Percentiles rank a stretch among this genome's conserved stretches.
phyloP scores from a whole-genome alignment of 140 eudicot genomes.

The Bidens hawaiensis region DNA sequence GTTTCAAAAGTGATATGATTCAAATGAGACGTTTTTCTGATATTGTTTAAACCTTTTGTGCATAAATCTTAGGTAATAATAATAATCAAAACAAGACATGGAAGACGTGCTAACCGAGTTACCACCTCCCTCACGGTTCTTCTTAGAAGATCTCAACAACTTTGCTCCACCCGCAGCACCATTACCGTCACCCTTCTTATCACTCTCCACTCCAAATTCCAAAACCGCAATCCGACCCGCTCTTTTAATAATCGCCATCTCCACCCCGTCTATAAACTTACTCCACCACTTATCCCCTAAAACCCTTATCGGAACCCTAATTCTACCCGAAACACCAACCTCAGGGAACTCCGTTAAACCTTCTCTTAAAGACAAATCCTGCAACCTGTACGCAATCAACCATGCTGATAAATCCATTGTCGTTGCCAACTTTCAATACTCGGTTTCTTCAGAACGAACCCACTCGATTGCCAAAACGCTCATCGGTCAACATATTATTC shows the following conservation, averaged over 20 bases:
- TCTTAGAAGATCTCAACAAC: slow-evolving; percentile 85
- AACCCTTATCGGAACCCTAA: slow-evolving; percentile 63
- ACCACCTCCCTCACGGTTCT: slow-evolving; percentile 97
- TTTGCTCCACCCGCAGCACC: slow-evolving; percentile 76
- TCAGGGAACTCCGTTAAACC: slow-evolving; percentile 68
- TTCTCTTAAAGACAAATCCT: slow-evolving; percentile 69
- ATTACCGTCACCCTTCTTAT: slow-evolving; percentile 69
- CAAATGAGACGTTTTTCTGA: slow-evolving; percentile 3
- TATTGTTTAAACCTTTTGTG: not conserved
- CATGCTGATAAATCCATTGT: slow-evolving; percentile 39
- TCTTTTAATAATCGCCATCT: slow-evolving; percentile 72
- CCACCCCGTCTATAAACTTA: slow-evolving; percentile 66
- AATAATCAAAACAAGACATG: slow-evolving; percentile 37
- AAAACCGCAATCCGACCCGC: slow-evolving; percentile 52
- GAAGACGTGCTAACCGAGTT: slow-evolving; percentile 90
- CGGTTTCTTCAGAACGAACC: slow-evolving; percentile 66
- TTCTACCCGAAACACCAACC: slow-evolving; percentile 75
- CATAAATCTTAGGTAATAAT: slow-evolving; percentile 12
- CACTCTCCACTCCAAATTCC: slow-evolving; percentile 47
- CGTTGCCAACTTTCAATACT: slow-evolving; percentile 60
- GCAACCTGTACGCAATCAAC: slow-evolving; percentile 67
- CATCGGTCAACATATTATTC: slow-evolving; percentile 59
- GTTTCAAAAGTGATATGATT: not conserved
- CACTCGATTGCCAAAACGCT: slow-evolving; percentile 62
- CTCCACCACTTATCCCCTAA: slow-evolving; percentile 70